Base-by-base conservation (phyloP, 805 yeast species). In the Candida boidinii region DNA sequence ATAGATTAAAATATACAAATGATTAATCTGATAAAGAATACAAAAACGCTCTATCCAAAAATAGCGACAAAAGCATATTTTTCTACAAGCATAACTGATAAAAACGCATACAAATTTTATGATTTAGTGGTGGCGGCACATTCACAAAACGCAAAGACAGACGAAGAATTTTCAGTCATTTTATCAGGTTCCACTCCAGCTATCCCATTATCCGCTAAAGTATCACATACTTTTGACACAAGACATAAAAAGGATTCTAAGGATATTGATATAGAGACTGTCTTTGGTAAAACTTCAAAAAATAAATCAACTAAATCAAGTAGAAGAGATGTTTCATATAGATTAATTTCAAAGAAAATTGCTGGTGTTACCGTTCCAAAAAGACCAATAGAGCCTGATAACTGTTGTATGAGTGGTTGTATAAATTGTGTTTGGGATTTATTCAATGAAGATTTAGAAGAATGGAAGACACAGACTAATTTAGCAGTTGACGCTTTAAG, bases 371-470 rank as follows among this genome's bases (percentile, higher is more conserved):
- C 51, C 7, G 94, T 90, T 0, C 95, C 96, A 3, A 74, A 71
- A n/a, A 71, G 68, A 50, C 97, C 98, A 0, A 63, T 60, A 4
- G 95, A 85, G 45, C 97, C 97, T 2, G 95, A 88, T 45, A 87
- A 90, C 54, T 90, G 98, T 55, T 90, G 98, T 56, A 87, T 87
- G 95, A 79, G 92, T 37, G 98, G 98, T 1, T 90, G 98, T 56
- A 77, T 85, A 20, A 87, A 90, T 56, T 90, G 98, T 56, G 97
- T 90, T 2, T 92, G 97, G 97, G 96, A 88, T 46, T 60, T 84
- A 34, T 90, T 75, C 53, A 79, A 81, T 43, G 96, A 90, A 33
- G 97, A 92, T 52, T 48, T 88, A 31, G 78, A 75, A 41, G 85
- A 85, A 22, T 92, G 96, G 95, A 74, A 76, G 46, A 51, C 41